Evolutionary conservation across 192 early-diverging fungal species (phyloP).

Genomic region (Entomortierella chlamydospora): DNA sequence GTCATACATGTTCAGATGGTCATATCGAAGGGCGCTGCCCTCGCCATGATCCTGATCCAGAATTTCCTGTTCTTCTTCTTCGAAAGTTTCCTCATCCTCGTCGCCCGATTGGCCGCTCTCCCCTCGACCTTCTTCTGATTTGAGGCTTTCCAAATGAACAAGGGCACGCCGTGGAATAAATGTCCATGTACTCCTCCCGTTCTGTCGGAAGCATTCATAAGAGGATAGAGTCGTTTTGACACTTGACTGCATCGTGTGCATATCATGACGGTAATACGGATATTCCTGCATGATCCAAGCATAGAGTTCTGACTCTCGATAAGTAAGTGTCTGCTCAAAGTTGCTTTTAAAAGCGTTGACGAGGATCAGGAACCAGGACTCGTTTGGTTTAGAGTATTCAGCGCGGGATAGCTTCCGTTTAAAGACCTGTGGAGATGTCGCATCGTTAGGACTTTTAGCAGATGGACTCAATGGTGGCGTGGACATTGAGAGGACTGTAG

Average conservation of each 20-base stretch:
- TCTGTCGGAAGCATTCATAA: slow-evolving; percentile 55
- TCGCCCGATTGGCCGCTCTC: slow-evolving; percentile 21
- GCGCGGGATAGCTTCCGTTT: slow-evolving; percentile 24
- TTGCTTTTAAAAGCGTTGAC: slow-evolving; percentile 59
- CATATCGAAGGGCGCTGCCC: not conserved
- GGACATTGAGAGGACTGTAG: slow-evolving; percentile 23
- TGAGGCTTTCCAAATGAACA: slow-evolving; percentile 45
- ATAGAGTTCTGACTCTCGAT: slow-evolving; percentile 55
- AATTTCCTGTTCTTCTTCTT: slow-evolving; percentile 32
- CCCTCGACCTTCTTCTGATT: slow-evolving; percentile 33
- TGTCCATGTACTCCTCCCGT: slow-evolving; percentile 49
- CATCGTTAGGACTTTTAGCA: slow-evolving; percentile 17
- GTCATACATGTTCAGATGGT: slow-evolving; percentile 3
- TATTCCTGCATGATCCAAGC: slow-evolving; percentile 56
- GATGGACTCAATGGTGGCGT: slow-evolving; percentile 34
- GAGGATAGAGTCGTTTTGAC: slow-evolving; percentile 52
- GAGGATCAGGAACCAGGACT: slow-evolving; percentile 57
- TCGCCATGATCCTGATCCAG: slow-evolving; percentile 18
- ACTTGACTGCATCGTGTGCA: slow-evolving; percentile 53
- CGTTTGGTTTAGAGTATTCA: slow-evolving; percentile 48
- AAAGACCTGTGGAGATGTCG: slow-evolving; percentile 23
- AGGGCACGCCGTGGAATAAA: slow-evolving; percentile 42
- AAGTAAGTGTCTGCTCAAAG: slow-evolving; percentile 59
- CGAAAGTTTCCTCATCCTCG: slow-evolving; percentile 32
- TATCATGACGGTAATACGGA: slow-evolving; percentile 55